Base-by-base conservation (phyloP, 306 rosid species). In the Oemleria cerasiformis region DNA sequence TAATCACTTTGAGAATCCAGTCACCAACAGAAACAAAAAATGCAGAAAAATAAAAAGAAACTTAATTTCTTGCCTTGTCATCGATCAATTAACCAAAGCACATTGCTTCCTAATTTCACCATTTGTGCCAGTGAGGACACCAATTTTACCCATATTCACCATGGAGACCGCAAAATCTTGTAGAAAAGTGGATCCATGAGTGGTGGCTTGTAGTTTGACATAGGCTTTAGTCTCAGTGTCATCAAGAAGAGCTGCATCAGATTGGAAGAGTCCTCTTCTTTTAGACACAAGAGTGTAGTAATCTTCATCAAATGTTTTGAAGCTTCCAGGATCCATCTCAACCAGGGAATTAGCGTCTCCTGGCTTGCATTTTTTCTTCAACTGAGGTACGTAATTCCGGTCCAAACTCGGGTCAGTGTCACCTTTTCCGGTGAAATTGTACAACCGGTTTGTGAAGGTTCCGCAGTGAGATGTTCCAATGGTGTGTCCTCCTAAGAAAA, bases 251-350 rank as follows among this genome's bases (percentile, higher is more conserved):
- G 88, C 84, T 19, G 86, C 60, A 68, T 81, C 86, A 25, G 84
- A 85, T 20, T 79, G 71, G 76, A 85, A 80, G 8, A 83, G 67
- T 1, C 87, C 87, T 74, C 84, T 80, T 74, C 69, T 79, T 65
- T 72, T 48, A 30, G 84, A 5, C 10, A 84, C 84, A 15, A 76
- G 49, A 41, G 50, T 70, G 78, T 50, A 83, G 73, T 80, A 77
- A 58, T 75, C 42, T 20, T 48, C 73, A 43, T 76, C 86, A 59
- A 82, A 85, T 4, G 76, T 1, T 76, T 76, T 85, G 76, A 56
- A 73, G 71, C 88, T 85, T 21, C 88, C 84, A 4, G 86, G 86
- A 45, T 85, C 86, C 88, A 85, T 81, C 76, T 81, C 84, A 61
- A 85, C 84, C 3, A 50, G 23, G 8, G 60, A 72, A 6, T 17